Evolutionary conservation across 108 stramenopile genomes (phyloP).

Genomic region (Ochromonas danica): DNA sequence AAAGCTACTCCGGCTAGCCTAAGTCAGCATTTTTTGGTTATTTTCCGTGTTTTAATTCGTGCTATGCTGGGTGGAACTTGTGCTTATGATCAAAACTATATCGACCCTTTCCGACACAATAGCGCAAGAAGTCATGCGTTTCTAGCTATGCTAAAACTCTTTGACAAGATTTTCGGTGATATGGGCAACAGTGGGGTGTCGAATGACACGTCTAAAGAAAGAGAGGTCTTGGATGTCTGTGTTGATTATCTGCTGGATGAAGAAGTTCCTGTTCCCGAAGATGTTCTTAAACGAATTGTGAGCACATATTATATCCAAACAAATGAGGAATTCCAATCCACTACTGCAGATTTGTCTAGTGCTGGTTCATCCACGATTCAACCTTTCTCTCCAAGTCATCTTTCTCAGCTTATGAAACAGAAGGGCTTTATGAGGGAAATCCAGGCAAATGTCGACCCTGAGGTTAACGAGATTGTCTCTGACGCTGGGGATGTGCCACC

Average conservation of each 20-base stretch:
- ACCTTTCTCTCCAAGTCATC: no score
- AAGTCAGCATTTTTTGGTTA: conserved; percentile 24
- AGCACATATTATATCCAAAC: no score
- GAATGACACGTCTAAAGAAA: background rate
- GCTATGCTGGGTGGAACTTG: conserved; percentile 19
- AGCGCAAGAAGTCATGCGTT: background rate
- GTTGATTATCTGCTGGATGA: conserved; percentile 31
- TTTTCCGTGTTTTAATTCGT: conserved; percentile 20
- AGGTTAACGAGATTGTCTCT: no score
- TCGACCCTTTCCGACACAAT: conserved; percentile 8
- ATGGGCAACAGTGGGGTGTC: background rate
- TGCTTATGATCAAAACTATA: conserved; percentile 1
- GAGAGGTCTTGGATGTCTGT: conserved; percentile 1
- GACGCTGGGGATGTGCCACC: no score
- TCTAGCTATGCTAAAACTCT: background rate
- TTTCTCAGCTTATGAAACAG: no score
- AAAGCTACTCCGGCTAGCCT: background rate
- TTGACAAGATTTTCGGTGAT: background rate
- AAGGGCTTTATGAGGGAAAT: no score
- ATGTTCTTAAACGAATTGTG: background rate
- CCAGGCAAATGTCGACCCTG: no score
- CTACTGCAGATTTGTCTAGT: no score
- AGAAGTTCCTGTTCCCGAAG: background rate
- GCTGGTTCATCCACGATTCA: no score
- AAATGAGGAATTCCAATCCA: no score